Conservation (phyloP, 2,329 filamentous ascomycete species). For the Phialophora chinensis region DNA sequence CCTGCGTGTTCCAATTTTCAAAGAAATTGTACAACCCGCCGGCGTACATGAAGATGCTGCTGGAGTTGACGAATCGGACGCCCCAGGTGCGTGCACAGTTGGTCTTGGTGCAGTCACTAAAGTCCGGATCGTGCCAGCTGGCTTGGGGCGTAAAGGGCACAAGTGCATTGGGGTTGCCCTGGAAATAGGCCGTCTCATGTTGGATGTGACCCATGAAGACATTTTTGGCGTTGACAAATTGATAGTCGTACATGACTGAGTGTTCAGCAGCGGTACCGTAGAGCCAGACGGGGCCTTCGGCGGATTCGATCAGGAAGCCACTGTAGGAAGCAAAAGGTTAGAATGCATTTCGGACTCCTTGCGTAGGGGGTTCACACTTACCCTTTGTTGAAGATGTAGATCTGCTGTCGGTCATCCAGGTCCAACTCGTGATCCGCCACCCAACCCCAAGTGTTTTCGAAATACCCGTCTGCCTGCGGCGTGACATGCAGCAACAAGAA, state of each 20-base stretch:
- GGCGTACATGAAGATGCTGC: constrained; percentile 65
- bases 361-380: constrained; percentile 46
- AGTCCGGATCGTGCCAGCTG: constrained; percentile 60
- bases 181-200: constrained; percentile 74
- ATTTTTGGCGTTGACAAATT: constrained; percentile 65
- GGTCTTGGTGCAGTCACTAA: constrained; percentile 48
- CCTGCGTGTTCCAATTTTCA: constrained; percentile 53
- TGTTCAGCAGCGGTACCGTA: constrained; percentile 71
- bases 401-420: constrained; percentile 56
- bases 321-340: constrained; percentile 43
- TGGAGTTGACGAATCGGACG: constrained; percentile 64
- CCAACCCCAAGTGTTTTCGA: constrained; percentile 47
- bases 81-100: constrained; percentile 63
- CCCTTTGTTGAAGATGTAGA: constrained; percentile 65
- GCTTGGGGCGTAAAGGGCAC: constrained; percentile 60
- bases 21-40: constrained; percentile 71
- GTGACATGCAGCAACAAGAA: constrained; percentile 69
- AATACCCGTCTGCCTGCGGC: constrained; percentile 52
- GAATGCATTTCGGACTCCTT: background rate
- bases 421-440: constrained; percentile 46
- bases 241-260: constrained; percentile 72
- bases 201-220: constrained; percentile 70
- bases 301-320: constrained; percentile 49
- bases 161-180: constrained; percentile 66
- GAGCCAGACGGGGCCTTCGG: constrained; percentile 59